Base-by-base conservation (phyloP, 805 yeast genomes). In the Metschnikowia lochheadii region DNA sequence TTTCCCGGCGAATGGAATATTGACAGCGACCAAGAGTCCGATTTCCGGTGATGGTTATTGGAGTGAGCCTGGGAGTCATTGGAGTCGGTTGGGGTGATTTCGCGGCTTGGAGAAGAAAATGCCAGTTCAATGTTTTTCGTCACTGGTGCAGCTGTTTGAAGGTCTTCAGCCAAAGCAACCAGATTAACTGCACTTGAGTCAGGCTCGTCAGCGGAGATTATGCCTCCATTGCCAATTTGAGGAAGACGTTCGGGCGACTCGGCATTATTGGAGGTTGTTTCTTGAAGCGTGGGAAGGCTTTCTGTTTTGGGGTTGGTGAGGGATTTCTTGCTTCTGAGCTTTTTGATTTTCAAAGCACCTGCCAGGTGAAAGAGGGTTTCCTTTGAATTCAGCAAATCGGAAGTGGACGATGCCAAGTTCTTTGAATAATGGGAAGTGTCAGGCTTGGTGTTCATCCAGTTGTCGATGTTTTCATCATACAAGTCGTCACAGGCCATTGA, bases 371-470 rank as follows among this genome's bases (percentile, higher is more conserved):
- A 40, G 21, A 29, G 26, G 18, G 32, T 32, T 10, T 42, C 45
- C 36, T 42, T 42, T 31, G 45, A 23, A 11, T n/a, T 10, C 32
- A 8, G 38, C 5, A 2, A 5, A 10, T 42, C 45, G 4, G 38
- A n/a, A 14, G 31, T 14, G 13, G 45, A 13, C 3, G 8, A 11
- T 2, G n/a, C 3, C 10, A 2, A 3, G 13, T 4, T 20, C 13
- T 33, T 42, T 21, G 29, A 20, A 15, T 33, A 20, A n/a, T 39
- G 41, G 6, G 20, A 13, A 6, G 34, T 5, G 5, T 42, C 45
- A 5, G 38, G 20, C 31, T 20, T 42, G 14, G 34, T 35, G 44
- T 44, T 46, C 58, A 55, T 55, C 58, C 58, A 55, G 34, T 53
- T 55, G 18, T 55, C 58, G 18, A 44, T 41, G 21, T 32, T 15